Evolutionary conservation across 306 rosid species (phyloP), one percentile per base, ranked within the genome.

Genomic region (Arachis hypogaea): DNA sequence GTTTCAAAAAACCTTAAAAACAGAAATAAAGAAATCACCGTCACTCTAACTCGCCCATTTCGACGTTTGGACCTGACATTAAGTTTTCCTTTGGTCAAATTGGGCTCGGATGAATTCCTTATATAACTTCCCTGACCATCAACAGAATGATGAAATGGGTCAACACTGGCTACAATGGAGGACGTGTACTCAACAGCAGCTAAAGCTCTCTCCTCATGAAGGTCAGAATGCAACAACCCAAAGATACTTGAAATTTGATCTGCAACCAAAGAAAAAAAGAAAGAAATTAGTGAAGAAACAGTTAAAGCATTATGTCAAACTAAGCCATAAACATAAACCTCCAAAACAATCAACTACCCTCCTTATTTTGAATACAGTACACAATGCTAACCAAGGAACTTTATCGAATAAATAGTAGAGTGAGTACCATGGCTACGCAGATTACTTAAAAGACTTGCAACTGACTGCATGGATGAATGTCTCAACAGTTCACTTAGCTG

Each of bases 21-120:
- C 64, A 69, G 65, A 75, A 71, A 80, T 52, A 57, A 77, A 74
- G 74, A 75, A 52, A 73, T 85, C 80, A 93, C 98, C 96, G 67
- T 85, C 75, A 78, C 91, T 86, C 88, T 86, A 72, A 93, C 97
- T 46, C 96, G 96, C 56, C 98, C 98, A 84, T 91, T 93, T 91
- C 98, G 86, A 58, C 94, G 97, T 78, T 93, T 93, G 79, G 71
- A 84, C 64, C 96, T 85, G 70, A 86, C 89, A 82, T 76, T 89
- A 66, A 93, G 81, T 79, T 84, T 93, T 60, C 96, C 97, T 57
- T 83, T 85, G 5, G 85, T 82, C 60, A 68, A 81, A 71, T 73
- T 88, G 62, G 65, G 82, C 72, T 85, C 88, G 7, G 71, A 77
- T 60, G 76, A 68, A 60, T 75, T 79, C 65, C 77, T 89, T 72